Evolutionary conservation across 2,329 filamentous ascomycete species (phyloP).

Genomic region (Elsinoe ampelina): DNA sequence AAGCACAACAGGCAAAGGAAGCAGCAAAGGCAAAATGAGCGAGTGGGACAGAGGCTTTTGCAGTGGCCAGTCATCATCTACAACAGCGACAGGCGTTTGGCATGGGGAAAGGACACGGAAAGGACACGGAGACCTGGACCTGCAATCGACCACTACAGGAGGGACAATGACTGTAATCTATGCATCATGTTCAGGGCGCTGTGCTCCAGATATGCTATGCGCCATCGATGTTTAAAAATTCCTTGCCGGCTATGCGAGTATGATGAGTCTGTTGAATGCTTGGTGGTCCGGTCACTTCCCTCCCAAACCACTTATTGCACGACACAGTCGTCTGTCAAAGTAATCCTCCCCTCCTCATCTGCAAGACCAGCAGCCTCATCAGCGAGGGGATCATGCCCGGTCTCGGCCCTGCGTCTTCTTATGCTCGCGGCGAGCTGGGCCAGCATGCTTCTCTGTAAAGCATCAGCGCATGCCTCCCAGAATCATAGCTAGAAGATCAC

Average conservation of each 20-base stretch:
- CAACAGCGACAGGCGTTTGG: background rate
- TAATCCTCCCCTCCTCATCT: constrained; percentile 16
- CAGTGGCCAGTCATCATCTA: background rate
- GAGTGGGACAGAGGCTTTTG: background rate
- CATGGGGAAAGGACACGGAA: background rate
- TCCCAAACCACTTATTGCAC: constrained; percentile 17
- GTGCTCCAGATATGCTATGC: too few relatives aligned
- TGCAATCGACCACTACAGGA: too few relatives aligned
- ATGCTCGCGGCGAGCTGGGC: constrained; percentile 20
- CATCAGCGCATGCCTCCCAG: constrained; percentile 14
- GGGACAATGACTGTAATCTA: too few relatives aligned
- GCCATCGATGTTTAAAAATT: too few relatives aligned
- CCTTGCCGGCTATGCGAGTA: too few relatives aligned
- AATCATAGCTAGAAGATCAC: constrained; percentile 16
- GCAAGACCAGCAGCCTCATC: constrained; percentile 13
- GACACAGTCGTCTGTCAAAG: constrained; percentile 22
- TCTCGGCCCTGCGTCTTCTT: constrained; percentile 15
- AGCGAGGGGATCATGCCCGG: constrained; percentile 13
- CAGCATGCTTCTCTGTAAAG: constrained; percentile 22
- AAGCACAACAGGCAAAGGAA: constrained; percentile 74
- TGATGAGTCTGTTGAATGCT: background rate
- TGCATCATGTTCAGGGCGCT: too few relatives aligned
- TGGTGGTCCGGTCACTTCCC: background rate
- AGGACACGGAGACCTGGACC: too few relatives aligned
- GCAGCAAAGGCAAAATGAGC: constrained; percentile 52